Evolutionary conservation across 495 filamentous ascomycete genomes (phyloP), one percentile per base, ranked within the genome.

Genomic region (Rhizodiscina lignyota): DNA sequence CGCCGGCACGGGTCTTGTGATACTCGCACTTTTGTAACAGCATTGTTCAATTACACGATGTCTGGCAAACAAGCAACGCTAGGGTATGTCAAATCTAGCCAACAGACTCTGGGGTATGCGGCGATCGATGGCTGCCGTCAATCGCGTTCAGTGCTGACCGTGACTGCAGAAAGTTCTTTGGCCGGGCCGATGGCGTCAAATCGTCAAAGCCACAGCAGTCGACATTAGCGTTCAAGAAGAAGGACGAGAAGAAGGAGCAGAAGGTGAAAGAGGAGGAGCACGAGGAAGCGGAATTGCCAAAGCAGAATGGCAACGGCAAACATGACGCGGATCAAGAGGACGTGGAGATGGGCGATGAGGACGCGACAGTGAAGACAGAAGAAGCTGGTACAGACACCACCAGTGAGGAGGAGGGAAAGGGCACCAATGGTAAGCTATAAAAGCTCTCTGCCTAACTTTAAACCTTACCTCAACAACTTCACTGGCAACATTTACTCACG

Each of bases 41-140:
- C n/a, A n/a, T n/a, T n/a, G n/a, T n/a, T n/a, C n/a, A n/a, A n/a
- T n/a, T n/a, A n/a, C n/a, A 43, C 11, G 6, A 53, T 53, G 52
- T 32, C 50, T 11, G 49, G 50, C 11, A 93, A 85, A 53, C 87
- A 96, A 66, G 72, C 79, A 48, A 94, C 84, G 26, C 56, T 96
- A 51, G 83, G 83, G 87, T 96, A 94, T 64, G 87, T 91, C 30
- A 76, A 68, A 54, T 63, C 75, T 38, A 66, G 70, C 35, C 84
- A 94, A 61, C 67, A 71, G 47, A 91, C 79, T 37, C 61, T 93
- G 52, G 73, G 81, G 86, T 91, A 18, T 18, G 30, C 8, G 10
- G 70, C 64, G 82, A 75, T 35, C 21, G 10, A 35, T n/a, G n/a
- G n/a, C n/a, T n/a, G 21, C 32, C 19, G 18, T 5, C 31, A 42